Evolutionary conservation across 257 asterid genomes (phyloP), one percentile per base, ranked within the genome.

Genomic region (Ehretia macrophylla): DNA sequence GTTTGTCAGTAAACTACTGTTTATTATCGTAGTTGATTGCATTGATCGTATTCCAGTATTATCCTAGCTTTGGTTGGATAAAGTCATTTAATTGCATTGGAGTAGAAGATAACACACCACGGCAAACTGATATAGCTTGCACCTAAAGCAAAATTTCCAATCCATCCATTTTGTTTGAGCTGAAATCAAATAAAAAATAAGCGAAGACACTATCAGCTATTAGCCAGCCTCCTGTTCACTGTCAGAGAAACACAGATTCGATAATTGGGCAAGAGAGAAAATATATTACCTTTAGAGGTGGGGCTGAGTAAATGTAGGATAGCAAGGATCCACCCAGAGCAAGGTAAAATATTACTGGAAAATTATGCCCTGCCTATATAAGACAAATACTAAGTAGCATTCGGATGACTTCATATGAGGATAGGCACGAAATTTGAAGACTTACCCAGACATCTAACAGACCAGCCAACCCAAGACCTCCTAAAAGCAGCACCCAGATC

Each of bases 81-180:
- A 27, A 27, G 14, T 51, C 10, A 23, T 5, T 54, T 52, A 62
- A 65, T 51, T 37, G 68, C 51, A 71, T 23, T 48, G 20, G 54
- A 64, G 49, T 50, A 37, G 46, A 44, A 68, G 51, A 68, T 62
- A 49, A 32, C 69, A 38, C 64, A 92, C 99, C 99, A 92, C 55
- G 99, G 99, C 85, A 92, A 71, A 76, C 99, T 77, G 70, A 92
- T 92, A 58, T 92, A 92, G 79, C 99, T 92, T 70, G 96, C 88
- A 67, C 99, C 99, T 32, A 92, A 79, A 61, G 99, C 99, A 46
- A 88, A 92, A 78, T 92, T 92, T 68, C 98, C 98, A 40, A 88
- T 72, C 98, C 98, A 92, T 81, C 98, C 97, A 65, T 88, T 88
- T 83, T 88, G 97, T 63, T 92, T 92, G 71, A 92, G 99, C 99